These are phyloP conservation scores for Pseudozyma thailandica DNA, from an alignment of 1,284 basidiomycete species.

Conservation along the genomic window DNA sequence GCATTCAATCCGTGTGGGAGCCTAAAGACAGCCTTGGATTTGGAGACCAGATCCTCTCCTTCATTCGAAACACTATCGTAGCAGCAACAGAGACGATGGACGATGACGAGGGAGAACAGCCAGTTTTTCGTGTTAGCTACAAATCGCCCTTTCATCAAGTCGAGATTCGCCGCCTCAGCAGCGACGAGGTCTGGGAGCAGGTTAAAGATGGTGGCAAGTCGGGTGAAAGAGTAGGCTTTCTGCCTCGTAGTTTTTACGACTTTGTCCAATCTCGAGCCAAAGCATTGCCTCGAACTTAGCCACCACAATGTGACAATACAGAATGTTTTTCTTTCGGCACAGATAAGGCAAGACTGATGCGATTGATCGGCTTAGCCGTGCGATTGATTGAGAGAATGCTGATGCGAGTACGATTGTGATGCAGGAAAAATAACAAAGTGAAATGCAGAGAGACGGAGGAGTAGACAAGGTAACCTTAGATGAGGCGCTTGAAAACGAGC, in stretches of 20 bases:
- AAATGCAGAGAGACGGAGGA: not conserved
- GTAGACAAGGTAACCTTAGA: slow-evolving; percentile 7
- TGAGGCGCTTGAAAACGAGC: slow-evolving; percentile 39
- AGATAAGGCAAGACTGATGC: not conserved
- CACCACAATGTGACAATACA: slow-evolving; percentile 1
- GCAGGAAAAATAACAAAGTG: slow-evolving; percentile 1
- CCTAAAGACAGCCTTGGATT: slow-evolving; percentile 80
- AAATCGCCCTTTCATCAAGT: slow-evolving; percentile 48
- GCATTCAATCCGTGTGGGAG: slow-evolving; percentile 81
- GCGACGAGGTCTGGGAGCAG: slow-evolving; percentile 25
- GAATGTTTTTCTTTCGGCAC: too few species aligned
- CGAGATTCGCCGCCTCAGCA: slow-evolving; percentile 11
- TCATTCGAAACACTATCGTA: slow-evolving; percentile 70
- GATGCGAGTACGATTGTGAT: slow-evolving; percentile 1
- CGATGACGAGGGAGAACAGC: slow-evolving; percentile 12
- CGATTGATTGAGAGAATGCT: too few species aligned
- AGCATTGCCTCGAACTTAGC: not conserved
- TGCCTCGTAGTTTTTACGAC: slow-evolving; percentile 46
- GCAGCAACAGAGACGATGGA: not conserved
- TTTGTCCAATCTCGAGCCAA: slow-evolving; percentile 28
- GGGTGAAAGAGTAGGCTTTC: slow-evolving; percentile 48
- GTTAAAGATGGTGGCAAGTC: slow-evolving; percentile 35
- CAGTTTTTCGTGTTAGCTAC: slow-evolving; percentile 57
- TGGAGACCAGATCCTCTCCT: slow-evolving; percentile 75
- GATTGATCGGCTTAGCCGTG: not conserved